Conservation (phyloP, 768 basidiomycete genomes). For the Neoboletus subvelutipes region DNA sequence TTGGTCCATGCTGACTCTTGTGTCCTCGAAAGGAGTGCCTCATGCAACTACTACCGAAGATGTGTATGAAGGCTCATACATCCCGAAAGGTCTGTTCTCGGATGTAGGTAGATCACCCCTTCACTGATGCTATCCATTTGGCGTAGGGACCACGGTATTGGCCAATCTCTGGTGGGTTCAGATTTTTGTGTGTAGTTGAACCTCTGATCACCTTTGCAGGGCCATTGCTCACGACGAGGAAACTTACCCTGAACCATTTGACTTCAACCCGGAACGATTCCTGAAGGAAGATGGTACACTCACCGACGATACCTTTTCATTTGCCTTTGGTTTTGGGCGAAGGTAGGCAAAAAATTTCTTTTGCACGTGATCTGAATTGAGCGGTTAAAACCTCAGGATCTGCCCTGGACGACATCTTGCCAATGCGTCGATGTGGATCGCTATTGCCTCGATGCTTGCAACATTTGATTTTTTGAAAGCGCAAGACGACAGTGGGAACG, state of each 20-base stretch:
- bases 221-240: conserved; percentile 38
- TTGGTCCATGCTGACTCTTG: conserved; percentile 1
- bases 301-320: not conserved
- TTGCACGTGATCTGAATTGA: not conserved
- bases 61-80: conserved; percentile 24
- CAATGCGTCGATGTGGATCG: conserved; percentile 26
- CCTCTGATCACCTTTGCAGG: conserved; percentile 22
- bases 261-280: conserved; percentile 45
- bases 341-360: conserved; percentile 10
- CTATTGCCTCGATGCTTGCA: conserved; percentile 23
- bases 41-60: conserved; percentile 24
- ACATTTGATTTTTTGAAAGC: conserved; percentile 23
- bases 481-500: conserved; percentile 20
- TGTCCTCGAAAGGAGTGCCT: conserved; percentile 19
- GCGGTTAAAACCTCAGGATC: conserved; percentile 8
- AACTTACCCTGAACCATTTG: conserved; percentile 40
- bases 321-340: conserved; percentile 27
- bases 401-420: conserved; percentile 27
- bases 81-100: conserved; percentile 24
- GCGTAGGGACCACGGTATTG: conserved; percentile 20
- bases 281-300: conserved; percentile 18
- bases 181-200: not conserved
- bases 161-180: conserved; percentile 24
- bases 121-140: not conserved
- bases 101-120: not conserved